These are phyloP conservation scores for Cercospora brassicicola DNA, from an alignment of 2,329 filamentous ascomycete genomes.

Conservation along the genomic window DNA sequence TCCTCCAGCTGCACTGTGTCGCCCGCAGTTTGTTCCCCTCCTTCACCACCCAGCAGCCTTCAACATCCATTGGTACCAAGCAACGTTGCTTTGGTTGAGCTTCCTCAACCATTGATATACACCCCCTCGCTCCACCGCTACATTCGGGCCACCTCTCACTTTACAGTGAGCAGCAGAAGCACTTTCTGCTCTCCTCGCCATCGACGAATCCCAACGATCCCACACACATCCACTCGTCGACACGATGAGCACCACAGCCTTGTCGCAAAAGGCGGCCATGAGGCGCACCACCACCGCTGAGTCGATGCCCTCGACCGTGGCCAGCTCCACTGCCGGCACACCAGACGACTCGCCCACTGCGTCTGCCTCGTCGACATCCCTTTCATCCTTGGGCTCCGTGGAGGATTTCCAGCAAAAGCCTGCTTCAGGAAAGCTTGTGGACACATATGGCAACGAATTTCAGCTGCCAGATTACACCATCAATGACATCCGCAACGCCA, in stretches of 20 bases:
- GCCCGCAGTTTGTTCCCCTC: background rate
- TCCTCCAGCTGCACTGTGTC: background rate
- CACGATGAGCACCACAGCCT: slow-evolving; percentile 53
- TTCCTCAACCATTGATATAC: background rate
- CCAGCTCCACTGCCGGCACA: slow-evolving; percentile 56
- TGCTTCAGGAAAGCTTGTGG: slow-evolving; percentile 62
- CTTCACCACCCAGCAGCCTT: background rate
- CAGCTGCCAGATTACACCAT: slow-evolving; percentile 92
- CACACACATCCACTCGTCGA: background rate
- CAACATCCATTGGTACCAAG: background rate
- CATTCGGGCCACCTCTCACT: background rate
- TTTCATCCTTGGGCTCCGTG: slow-evolving; percentile 81
- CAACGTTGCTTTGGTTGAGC: background rate
- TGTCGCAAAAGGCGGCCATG: slow-evolving; percentile 49
- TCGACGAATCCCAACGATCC: background rate
- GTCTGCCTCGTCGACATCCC: slow-evolving; percentile 80
- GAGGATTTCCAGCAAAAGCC: slow-evolving; percentile 53
- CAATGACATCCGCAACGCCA: slow-evolving; percentile 95
- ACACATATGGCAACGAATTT: slow-evolving; percentile 95
- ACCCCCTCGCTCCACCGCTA: slow-evolving; percentile 4
- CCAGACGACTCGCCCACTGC: slow-evolving; percentile 61
- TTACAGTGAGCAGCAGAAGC: background rate
- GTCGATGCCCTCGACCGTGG: slow-evolving; percentile 53
- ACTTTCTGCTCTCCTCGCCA: background rate
- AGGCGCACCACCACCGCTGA: slow-evolving; percentile 53